Evolutionary conservation across 2,329 filamentous ascomycete species (phyloP).

Genomic region (Fusarium musae): DNA sequence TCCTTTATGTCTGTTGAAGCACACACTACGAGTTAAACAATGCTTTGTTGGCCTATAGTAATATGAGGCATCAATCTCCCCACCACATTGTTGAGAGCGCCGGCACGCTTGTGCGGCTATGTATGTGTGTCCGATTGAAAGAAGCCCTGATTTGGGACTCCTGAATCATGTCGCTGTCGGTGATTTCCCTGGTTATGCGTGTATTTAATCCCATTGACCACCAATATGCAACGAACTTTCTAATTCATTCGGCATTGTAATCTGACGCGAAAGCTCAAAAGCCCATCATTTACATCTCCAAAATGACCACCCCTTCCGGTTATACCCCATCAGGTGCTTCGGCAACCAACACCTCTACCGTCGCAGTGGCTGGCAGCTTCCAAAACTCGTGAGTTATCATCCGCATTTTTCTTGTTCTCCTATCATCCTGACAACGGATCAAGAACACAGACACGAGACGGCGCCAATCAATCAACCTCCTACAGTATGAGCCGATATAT

Average conservation of each 20-base stretch:
- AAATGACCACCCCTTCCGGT: not conserved
- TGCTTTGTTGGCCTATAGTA: not conserved
- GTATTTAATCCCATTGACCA: not conserved
- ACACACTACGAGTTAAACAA: not conserved
- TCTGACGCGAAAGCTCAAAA: not conserved
- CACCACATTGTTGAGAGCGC: not conserved
- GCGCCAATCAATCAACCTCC: not conserved
- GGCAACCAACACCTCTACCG: not conserved
- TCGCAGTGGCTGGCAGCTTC: conserved; percentile 3
- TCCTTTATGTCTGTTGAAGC: not conserved
- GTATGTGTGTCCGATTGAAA: not conserved
- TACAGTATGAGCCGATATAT: not conserved
- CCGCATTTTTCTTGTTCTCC: rapidly evolving
- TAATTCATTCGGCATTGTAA: not conserved
- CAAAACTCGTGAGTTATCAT: not conserved
- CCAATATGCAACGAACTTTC: not conserved
- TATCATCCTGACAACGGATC: not conserved
- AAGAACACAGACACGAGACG: not conserved
- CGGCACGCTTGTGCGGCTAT: not conserved
- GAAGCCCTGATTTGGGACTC: not conserved
- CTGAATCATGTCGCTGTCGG: not conserved
- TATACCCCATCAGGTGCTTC: not conserved
- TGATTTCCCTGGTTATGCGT: not conserved
- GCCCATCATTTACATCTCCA: not conserved
- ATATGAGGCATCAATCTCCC: not conserved